Evolutionary conservation across 2,329 filamentous ascomycete genomes (phyloP).

Genomic region (Arthrobotrys pseudoclavata): DNA sequence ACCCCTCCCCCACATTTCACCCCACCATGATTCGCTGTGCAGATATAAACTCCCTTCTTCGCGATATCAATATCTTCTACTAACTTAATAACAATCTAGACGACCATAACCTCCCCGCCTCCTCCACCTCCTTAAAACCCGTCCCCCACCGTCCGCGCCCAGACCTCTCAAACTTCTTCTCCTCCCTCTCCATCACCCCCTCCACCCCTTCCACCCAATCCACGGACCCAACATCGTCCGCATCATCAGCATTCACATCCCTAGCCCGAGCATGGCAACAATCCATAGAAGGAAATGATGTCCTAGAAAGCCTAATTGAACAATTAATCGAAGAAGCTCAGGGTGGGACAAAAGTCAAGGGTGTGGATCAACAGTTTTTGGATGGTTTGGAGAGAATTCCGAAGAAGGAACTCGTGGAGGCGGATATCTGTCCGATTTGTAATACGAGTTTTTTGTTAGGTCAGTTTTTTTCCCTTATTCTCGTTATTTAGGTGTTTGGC

Average conservation of each 20-base stretch:
- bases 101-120: slow-evolving; percentile 61
- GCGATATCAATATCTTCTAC: background rate
- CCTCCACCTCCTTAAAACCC: slow-evolving; percentile 32
- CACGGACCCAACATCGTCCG: slow-evolving; percentile 3
- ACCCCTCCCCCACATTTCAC: slow-evolving; percentile 43
- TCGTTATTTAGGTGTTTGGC: slow-evolving; percentile 20
- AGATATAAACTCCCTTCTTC: background rate
- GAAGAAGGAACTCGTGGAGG: slow-evolving; percentile 62
- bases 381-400: slow-evolving; percentile 62
- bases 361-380: slow-evolving; percentile 61
- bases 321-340: slow-evolving; percentile 60
- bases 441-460: slow-evolving; percentile 62
- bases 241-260: slow-evolving; percentile 42
- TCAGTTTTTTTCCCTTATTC: background rate
- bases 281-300: slow-evolving; percentile 38
- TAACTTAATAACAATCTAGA: slow-evolving; percentile 33
- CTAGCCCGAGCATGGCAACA: slow-evolving; percentile 56
- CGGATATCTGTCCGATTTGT: slow-evolving; percentile 63
- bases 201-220: background rate
- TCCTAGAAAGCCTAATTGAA: slow-evolving; percentile 60
- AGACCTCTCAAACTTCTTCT: slow-evolving; percentile 61
- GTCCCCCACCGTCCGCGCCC: slow-evolving; percentile 58
- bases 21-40: slow-evolving; percentile 2
- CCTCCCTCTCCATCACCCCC: slow-evolving; percentile 40
- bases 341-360: slow-evolving; percentile 47